Base-by-base conservation (phyloP, 495 filamentous ascomycete species). In the Penicillium samsonianum region DNA sequence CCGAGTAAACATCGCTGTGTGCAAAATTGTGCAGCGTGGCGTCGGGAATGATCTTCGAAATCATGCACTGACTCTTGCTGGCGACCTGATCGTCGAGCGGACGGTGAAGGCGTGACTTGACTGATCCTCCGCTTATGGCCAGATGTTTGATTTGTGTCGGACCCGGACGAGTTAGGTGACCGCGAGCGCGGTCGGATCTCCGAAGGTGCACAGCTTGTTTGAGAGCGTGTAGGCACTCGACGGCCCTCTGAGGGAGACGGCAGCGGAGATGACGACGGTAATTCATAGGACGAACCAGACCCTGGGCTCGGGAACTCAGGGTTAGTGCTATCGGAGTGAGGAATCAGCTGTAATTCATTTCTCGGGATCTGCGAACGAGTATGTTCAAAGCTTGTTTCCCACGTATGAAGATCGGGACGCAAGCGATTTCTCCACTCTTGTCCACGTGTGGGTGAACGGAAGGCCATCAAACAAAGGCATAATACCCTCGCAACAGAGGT, bases 1-100 rank as follows among this genome's bases (percentile, higher is more conserved):
- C 78, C 74, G 11, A 74, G 67, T 42, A 83, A 71, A 62, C 71
- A 83, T 35, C 66, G 64, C 60, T 80, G 73, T 0, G 76, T 79
- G 50, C 73, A 83, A 57, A 79, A 80, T 47, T 58, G 60, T 8
- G 62, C 52, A 41, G 10, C n/a, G 23, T 44, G 54, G 19, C 49
- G 55, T 19, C 17, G 38, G 30, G 12, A 37, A 12, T 63, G 60
- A 17, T 45, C 49, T 25, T 53, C 23, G 52, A 52, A 49, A 19
- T 65, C 3, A 43, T 58, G 25, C 10, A 17, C 40, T 10, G 57
- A 26, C 11, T 60, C 38, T 55, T 40, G 40, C 26, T n/a, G n/a
- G n/a, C n/a, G n/a, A n/a, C n/a, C n/a, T n/a, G n/a, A n/a, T n/a
- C n/a, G n/a, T n/a, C 22, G 58, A 38, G 52, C 26, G 16, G 59